Evolutionary conservation across 805 yeast genomes (phyloP).

Genomic region (Deakozyma indianensis): DNA sequence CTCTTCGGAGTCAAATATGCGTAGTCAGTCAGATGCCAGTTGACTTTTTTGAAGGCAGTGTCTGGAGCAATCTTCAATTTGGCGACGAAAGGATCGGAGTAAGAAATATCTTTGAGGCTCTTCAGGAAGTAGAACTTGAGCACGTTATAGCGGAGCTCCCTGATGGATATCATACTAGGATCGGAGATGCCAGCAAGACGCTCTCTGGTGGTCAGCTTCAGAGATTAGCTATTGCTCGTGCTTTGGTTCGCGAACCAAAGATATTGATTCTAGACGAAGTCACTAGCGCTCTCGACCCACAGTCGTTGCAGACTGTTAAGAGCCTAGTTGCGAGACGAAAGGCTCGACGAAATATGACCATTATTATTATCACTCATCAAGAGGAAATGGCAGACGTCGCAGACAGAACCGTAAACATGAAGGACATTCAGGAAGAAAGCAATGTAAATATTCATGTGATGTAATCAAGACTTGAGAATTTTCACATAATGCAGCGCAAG

Average conservation of each 20-base stretch:
- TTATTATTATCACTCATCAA: slow-evolving; percentile 63
- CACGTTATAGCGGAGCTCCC: slow-evolving; percentile 39
- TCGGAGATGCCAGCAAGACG: slow-evolving; percentile 34
- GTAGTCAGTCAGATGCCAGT: slow-evolving; percentile 65
- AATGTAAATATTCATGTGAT: neutral
- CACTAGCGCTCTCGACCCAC: slow-evolving; percentile 73
- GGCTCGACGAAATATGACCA: slow-evolving; percentile 26
- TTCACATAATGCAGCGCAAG: neutral
- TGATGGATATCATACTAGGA: slow-evolving; percentile 40
- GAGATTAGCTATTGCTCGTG: slow-evolving; percentile 71
- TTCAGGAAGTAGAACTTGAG: slow-evolving; percentile 23
- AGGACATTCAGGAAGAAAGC: neutral
- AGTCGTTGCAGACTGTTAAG: slow-evolving; percentile 37
- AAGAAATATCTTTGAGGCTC: slow-evolving; percentile 3
- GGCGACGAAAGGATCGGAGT: slow-evolving; percentile 24
- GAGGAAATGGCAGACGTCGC: slow-evolving; percentile 48
- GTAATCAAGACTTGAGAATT: neutral
- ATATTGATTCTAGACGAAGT: slow-evolving; percentile 70
- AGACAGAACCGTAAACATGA: slow-evolving; percentile 16
- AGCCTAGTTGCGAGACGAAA: slow-evolving; percentile 29
- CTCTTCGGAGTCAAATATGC: slow-evolving; percentile 40
- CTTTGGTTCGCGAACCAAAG: slow-evolving; percentile 51
- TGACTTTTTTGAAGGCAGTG: slow-evolving; percentile 54
- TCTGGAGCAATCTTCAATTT: slow-evolving; percentile 56
- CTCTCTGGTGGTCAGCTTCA: slow-evolving; percentile 90